These are phyloP conservation scores for Pelargonium australe DNA, from an alignment of 441 rosid species.

Conservation along the genomic window DNA sequence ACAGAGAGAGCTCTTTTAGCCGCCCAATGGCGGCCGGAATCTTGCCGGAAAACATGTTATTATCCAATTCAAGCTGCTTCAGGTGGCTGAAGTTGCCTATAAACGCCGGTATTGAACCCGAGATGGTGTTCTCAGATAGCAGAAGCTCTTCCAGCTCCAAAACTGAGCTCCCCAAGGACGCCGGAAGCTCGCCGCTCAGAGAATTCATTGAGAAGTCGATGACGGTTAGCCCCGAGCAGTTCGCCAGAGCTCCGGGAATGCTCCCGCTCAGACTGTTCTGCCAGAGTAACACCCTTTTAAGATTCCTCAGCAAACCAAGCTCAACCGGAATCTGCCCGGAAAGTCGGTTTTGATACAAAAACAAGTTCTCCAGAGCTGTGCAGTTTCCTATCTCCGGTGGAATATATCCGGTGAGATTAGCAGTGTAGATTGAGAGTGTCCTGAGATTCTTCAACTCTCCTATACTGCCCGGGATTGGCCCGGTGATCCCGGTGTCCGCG, in stretches of 20 bases:
- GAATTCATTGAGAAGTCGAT: slow-evolving; percentile 61
- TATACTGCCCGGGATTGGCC: slow-evolving; percentile 44
- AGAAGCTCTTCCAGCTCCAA: slow-evolving; percentile 49
- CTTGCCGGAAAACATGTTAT: slow-evolving; percentile 44
- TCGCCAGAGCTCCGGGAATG: slow-evolving; percentile 46
- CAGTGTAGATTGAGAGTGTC: slow-evolving; percentile 57
- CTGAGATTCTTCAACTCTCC: slow-evolving; percentile 51
- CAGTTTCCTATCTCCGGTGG: slow-evolving; percentile 54
- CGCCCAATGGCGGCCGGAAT: slow-evolving; percentile 52
- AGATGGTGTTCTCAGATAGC: slow-evolving; percentile 46
- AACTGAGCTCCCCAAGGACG: slow-evolving; percentile 34
- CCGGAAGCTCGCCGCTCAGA: slow-evolving; percentile 42
- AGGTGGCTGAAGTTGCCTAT: slow-evolving; percentile 42
- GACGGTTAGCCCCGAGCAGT: slow-evolving; percentile 40
- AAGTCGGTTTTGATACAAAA: slow-evolving; percentile 52
- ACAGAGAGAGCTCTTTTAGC: slow-evolving; percentile 48
- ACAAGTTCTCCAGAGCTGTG: slow-evolving; percentile 48
- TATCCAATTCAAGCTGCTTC: slow-evolving; percentile 63
- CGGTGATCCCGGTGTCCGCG: slow-evolving; percentile 61
- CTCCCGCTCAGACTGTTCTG: slow-evolving; percentile 48
- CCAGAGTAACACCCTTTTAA: slow-evolving; percentile 53
- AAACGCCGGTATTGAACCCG: slow-evolving; percentile 44
- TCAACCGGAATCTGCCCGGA: slow-evolving; percentile 50
- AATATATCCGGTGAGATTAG: slow-evolving; percentile 50
- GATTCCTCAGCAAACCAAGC: slow-evolving; percentile 40